Conservation (phyloP, 176 grass and related monocot genomes). For the Aechmea fasciata region DNA sequence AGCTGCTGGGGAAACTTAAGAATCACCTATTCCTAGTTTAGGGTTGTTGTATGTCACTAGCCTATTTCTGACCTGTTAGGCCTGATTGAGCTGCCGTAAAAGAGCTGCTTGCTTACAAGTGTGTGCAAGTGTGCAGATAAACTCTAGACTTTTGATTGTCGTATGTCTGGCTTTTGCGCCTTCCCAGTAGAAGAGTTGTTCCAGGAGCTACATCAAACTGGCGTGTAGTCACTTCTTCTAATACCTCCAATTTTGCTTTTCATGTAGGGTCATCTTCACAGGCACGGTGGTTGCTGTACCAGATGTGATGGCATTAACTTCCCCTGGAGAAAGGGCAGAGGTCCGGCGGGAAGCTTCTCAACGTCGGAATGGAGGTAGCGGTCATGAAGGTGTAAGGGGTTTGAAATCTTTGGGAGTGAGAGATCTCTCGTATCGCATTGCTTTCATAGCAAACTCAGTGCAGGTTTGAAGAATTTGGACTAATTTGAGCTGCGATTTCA, state of each 20-base stretch:
- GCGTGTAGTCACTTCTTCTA: not conserved
- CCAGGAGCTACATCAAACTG: too few relatives aligned
- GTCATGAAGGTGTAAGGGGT: constrained; percentile 86
- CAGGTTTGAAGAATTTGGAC: constrained; percentile 36
- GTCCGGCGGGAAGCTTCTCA: constrained; percentile 80
- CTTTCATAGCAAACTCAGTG: constrained; percentile 90
- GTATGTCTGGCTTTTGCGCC: too few relatives aligned
- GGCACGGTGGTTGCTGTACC: constrained; percentile 84
- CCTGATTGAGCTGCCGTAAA: too few relatives aligned
- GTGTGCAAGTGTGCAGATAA: not conserved
- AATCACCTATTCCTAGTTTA: too few relatives aligned
- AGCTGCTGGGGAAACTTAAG: too few relatives aligned
- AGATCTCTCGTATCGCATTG: constrained; percentile 88
- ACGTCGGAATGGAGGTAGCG: constrained; percentile 53
- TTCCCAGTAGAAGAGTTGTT: too few relatives aligned
- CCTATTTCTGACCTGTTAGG: not conserved
- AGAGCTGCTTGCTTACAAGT: not conserved
- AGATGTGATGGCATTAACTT: constrained; percentile 95
- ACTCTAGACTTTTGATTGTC: too few relatives aligned
- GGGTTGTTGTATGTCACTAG: not conserved
- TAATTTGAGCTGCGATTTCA: constrained; percentile 11
- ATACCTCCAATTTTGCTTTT: not conserved
- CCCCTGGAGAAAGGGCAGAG: constrained; percentile 93
- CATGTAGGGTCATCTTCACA: constrained; percentile 71
- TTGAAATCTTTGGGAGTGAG: constrained; percentile 81